These are phyloP conservation scores for Dentipellis sp. DNA, from an alignment of 768 basidiomycete genomes.

Conservation along the genomic window DNA sequence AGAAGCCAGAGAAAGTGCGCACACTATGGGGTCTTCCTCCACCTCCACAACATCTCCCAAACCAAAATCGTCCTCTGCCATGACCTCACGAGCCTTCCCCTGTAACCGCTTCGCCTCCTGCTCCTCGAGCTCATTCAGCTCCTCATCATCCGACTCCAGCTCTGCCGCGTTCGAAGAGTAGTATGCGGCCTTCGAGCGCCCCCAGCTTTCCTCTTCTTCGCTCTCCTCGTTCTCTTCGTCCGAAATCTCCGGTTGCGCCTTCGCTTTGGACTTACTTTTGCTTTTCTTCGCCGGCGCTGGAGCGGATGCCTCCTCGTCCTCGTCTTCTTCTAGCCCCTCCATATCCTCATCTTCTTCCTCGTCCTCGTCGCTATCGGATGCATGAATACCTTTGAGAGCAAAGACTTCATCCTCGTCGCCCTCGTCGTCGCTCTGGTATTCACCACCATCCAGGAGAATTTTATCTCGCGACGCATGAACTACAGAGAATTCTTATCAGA, in stretches of 20 bases:
- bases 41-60: constrained; percentile 45
- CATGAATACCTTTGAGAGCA: constrained; percentile 49
- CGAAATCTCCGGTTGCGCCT: constrained; percentile 12
- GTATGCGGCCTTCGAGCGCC: constrained; percentile 67
- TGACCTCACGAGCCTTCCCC: constrained; percentile 56
- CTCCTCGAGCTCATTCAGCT: constrained; percentile 81
- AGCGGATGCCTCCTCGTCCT: constrained; percentile 10
- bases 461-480: constrained; percentile 70
- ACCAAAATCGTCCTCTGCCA: constrained; percentile 80
- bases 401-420: constrained; percentile 81
- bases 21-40: constrained; percentile 18
- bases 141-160: constrained; percentile 81
- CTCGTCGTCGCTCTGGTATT: constrained; percentile 37
- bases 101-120: constrained; percentile 80
- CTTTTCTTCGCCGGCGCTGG: constrained; percentile 17
- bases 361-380: constrained; percentile 32
- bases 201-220: constrained; percentile 70
- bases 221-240: constrained; percentile 21
- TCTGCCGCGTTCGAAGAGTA: constrained; percentile 80
- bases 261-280: constrained; percentile 17
- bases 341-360: constrained; percentile 31
- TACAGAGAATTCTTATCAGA: constrained; percentile 18
- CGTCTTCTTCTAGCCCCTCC: constrained; percentile 18
- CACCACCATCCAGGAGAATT: constrained; percentile 64
- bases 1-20: background rate